Evolutionary conservation across 2,329 filamentous ascomycete species (phyloP).

Genomic region (Nemania diffusa): DNA sequence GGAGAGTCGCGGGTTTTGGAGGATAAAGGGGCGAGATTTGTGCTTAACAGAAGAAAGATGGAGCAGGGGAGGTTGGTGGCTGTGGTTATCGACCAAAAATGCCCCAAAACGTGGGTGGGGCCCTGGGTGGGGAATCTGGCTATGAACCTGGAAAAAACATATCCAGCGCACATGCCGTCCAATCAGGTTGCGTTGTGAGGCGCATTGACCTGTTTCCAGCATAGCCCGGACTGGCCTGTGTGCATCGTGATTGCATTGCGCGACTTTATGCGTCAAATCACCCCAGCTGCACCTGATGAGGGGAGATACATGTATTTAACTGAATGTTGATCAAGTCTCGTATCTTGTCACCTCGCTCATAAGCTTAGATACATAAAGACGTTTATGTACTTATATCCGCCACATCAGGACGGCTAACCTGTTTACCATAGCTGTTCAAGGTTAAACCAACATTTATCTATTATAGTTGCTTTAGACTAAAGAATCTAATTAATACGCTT

Average conservation of each 20-base stretch:
- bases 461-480: too few relatives aligned
- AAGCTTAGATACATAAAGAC: too few relatives aligned
- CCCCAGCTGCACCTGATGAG: not conserved
- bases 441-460: too few relatives aligned
- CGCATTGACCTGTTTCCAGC: constrained; percentile 32
- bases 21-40: constrained; percentile 48
- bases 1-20: constrained; percentile 45
- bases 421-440: too few relatives aligned
- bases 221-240: constrained; percentile 38
- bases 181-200: constrained; percentile 17
- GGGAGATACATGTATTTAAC: not conserved
- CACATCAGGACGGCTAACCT: too few relatives aligned
- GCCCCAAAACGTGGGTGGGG: constrained; percentile 34
- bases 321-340: not conserved
- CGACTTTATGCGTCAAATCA: constrained; percentile 43
- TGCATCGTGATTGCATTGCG: constrained; percentile 45
- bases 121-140: constrained; percentile 11
- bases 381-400: too few relatives aligned
- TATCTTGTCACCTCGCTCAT: too few relatives aligned
- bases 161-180: constrained; percentile 17
- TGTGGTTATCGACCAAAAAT: constrained; percentile 28
- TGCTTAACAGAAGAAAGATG: constrained; percentile 48
- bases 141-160: constrained; percentile 37
- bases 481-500: too few relatives aligned
- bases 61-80: constrained; percentile 38